phyloP scores from a whole-genome alignment of 306 rosid species.

The Senna siamea region DNA sequence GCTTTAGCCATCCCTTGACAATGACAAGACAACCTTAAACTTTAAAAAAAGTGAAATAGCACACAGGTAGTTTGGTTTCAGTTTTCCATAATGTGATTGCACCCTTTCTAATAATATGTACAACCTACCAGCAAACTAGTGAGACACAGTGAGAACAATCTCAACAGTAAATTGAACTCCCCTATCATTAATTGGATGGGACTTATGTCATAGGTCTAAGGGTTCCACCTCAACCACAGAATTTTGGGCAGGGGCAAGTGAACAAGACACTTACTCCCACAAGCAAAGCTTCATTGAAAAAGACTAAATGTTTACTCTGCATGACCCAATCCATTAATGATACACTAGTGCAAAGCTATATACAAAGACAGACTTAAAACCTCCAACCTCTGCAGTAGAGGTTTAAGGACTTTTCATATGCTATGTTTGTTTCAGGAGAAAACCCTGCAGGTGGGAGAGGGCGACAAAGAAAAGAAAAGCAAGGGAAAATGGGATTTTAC shows the following conservation, averaged over 20 bases:
- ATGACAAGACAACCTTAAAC: background rate
- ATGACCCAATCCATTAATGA: background rate
- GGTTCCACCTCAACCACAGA: background rate
- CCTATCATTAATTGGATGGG: no score
- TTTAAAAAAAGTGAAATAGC: background rate
- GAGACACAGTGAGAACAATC: no score
- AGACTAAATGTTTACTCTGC: background rate
- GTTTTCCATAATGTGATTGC: background rate
- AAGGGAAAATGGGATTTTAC: background rate
- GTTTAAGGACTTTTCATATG: no score
- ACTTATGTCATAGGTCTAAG: no score
- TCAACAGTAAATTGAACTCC: background rate
- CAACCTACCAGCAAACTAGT: no score
- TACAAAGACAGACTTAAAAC: background rate
- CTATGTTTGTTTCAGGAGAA: no score
- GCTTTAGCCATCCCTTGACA: slow-evolving; percentile 4
- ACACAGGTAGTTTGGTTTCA: background rate
- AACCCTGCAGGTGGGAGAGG: no score
- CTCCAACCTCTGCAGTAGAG: background rate
- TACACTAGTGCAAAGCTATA: background rate
- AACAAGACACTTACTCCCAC: background rate
- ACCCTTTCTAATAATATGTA: background rate
- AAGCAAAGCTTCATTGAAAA: background rate
- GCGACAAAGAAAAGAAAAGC: background rate
- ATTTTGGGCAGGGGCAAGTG: background rate